Evolutionary conservation across 2,329 filamentous ascomycete genomes (phyloP).

Genomic region (Claviceps lovelessii): DNA sequence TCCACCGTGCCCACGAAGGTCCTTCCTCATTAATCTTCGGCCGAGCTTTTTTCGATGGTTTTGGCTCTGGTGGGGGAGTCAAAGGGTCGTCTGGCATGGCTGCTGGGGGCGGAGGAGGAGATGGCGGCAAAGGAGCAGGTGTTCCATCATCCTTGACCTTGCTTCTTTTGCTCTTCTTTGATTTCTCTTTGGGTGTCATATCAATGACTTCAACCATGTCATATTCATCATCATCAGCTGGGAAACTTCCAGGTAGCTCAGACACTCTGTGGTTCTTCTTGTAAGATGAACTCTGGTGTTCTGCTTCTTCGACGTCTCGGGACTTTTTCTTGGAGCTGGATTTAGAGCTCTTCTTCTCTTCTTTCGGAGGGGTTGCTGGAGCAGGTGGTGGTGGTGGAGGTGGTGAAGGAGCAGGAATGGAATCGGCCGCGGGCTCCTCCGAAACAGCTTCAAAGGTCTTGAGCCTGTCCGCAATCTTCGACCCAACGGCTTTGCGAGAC

Average conservation of each 20-base stretch:
- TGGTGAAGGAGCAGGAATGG: conserved; percentile 21
- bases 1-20: conserved; percentile 65
- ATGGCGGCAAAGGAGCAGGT: conserved; percentile 25
- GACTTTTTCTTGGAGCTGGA: conserved; percentile 29
- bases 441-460: conserved; percentile 38
- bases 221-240: conserved; percentile 35
- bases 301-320: conserved; percentile 19
- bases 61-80: conserved; percentile 40
- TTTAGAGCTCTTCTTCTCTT: conserved; percentile 16
- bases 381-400: conserved; percentile 27
- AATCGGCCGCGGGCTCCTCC: conserved; percentile 21
- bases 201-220: conserved; percentile 38
- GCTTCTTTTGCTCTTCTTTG: conserved; percentile 22
- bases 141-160: conserved; percentile 12
- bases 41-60: conserved; percentile 58
- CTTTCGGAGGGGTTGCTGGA: conserved; percentile 21
- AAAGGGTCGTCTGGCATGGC: conserved; percentile 33
- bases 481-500: conserved; percentile 33
- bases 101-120: conserved; percentile 30
- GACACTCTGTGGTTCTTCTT: conserved; percentile 17
- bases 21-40: conserved; percentile 59
- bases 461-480: conserved; percentile 42
- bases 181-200: conserved; percentile 28
- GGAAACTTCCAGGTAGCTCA: conserved; percentile 40
- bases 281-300: conserved; percentile 17